Conservation (phyloP, 208 protist species). For the Lotmaria passim region DNA sequence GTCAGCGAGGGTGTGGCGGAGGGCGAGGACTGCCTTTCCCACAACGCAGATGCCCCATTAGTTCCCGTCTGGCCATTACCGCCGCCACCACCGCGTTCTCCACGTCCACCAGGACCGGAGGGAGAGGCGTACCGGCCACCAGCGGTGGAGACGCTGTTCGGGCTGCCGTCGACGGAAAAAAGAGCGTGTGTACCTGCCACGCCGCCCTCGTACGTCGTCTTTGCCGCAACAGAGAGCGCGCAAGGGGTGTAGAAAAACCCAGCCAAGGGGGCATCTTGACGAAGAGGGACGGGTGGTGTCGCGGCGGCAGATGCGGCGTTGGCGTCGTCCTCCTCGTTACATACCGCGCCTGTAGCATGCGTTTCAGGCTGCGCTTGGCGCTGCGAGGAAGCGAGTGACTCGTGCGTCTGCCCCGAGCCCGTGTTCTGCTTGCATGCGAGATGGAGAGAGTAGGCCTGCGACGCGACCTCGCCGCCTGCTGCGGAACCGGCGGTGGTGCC, state of each 20-base stretch:
- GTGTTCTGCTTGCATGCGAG: not conserved
- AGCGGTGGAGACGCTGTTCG: not conserved
- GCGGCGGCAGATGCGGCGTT: not conserved
- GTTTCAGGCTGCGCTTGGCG: no score
- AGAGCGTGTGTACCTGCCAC: not conserved
- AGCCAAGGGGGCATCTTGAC: not conserved
- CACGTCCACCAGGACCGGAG: not conserved
- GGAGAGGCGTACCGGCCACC: conserved; percentile 1
- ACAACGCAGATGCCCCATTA: not conserved
- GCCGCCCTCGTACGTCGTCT: not conserved
- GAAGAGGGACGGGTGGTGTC: not conserved
- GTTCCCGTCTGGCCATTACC: not conserved
- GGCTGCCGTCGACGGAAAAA: not conserved
- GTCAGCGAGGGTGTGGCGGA: conserved; percentile 4
- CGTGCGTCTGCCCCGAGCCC: not conserved
- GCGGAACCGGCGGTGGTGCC: not conserved
- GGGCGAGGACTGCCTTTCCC: conserved; percentile 8
- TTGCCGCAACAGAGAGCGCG: conserved; percentile 8
- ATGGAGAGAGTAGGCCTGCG: conserved; percentile 1
- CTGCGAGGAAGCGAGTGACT: conserved; percentile 15
- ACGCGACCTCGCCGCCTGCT: conserved; percentile 25
- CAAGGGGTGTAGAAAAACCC: conserved; percentile 29
- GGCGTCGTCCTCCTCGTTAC: not conserved
- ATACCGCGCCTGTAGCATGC: no score
- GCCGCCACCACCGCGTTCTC: not conserved